Conservation (phyloP, 768 basidiomycete species). For the Steccherinum ochraceum region DNA sequence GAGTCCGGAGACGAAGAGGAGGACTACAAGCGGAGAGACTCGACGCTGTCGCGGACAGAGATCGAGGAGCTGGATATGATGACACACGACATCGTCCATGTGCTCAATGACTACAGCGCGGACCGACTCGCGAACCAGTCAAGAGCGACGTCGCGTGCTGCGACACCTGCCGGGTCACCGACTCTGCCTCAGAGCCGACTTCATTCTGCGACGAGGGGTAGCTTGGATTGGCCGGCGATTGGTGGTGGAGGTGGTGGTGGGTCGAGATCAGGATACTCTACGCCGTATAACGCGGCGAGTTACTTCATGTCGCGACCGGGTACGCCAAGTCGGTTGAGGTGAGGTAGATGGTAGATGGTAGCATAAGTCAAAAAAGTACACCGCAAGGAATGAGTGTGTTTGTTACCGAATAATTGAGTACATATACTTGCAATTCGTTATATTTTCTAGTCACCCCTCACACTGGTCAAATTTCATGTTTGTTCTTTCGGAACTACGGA, state of each 20-base stretch:
- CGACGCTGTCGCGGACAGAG: conserved; percentile 60
- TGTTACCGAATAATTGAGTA: too few relatives aligned
- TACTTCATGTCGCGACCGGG: conserved; percentile 51
- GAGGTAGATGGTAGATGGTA: too few relatives aligned
- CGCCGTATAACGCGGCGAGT: conserved; percentile 41
- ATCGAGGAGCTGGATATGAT: conserved; percentile 69
- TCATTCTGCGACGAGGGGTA: neutral
- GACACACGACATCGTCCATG: conserved; percentile 65
- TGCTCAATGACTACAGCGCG: conserved; percentile 65
- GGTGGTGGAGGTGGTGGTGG: conserved; percentile 14
- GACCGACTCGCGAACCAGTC: conserved; percentile 57
- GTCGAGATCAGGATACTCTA: conserved; percentile 54
- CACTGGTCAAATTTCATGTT: too few relatives aligned
- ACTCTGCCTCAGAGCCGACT: conserved; percentile 31
- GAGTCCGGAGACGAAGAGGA: conserved; percentile 60
- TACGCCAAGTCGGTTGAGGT: conserved; percentile 47
- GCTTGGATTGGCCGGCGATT: conserved; percentile 15
- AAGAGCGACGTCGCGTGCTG: conserved; percentile 55
- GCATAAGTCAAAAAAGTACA: too few relatives aligned
- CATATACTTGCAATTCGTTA: too few relatives aligned
- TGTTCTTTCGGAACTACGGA: too few relatives aligned
- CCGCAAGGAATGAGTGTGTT: too few relatives aligned
- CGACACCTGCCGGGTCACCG: conserved; percentile 56
- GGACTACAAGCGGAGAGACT: conserved; percentile 33
- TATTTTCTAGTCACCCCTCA: too few relatives aligned